Base-by-base conservation (phyloP, 306 rosid genomes). In the Trifolium repens region DNA sequence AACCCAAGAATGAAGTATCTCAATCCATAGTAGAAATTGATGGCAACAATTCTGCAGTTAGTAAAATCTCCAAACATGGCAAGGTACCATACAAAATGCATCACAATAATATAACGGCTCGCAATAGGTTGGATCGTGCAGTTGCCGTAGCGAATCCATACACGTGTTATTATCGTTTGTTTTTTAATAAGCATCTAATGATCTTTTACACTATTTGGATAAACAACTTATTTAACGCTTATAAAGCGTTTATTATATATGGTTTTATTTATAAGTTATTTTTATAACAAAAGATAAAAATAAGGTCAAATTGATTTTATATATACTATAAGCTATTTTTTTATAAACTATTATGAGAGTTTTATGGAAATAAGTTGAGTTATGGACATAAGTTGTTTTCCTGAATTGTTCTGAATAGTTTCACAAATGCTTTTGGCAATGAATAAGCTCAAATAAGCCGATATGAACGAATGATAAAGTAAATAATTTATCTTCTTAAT, bases 61-160 rank as follows among this genome's bases (percentile, higher is more conserved):
- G 79, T 80, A 90, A 89, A 85, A 88, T 4, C 68, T 72, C 78
- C 53, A 92, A 87, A 82, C 58, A 62, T 39, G 62, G 44, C 0
- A 92, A 92, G 96, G 99, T 94, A 88, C 67, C 8, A 14, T 17
- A 27, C 34, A 27, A 2, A 15, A 66, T 79, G 67, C 10, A 64
- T 74, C 58, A 83, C 42, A 16, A 52, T 52, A 3, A 50, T 15
- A 0, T n/a, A 50, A 15, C 19, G 17, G n/a, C 3, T 50, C 2
- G n/a, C 22, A 50, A 15, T 50, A 15, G 55, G 9, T 15, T 2
- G 47, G 13, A 43, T 11, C 53, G 16, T 47, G 53, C 17, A 47
- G 5, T 12, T 13, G 16, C 7, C 4, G 59, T 7, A 15, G 12
- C 17, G 24, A 11, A 53, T 53, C 24, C 22, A 54, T n/a, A 54